Evolutionary conservation across 495 filamentous ascomycete species (phyloP).

Genomic region (Aspergillus diversus): DNA sequence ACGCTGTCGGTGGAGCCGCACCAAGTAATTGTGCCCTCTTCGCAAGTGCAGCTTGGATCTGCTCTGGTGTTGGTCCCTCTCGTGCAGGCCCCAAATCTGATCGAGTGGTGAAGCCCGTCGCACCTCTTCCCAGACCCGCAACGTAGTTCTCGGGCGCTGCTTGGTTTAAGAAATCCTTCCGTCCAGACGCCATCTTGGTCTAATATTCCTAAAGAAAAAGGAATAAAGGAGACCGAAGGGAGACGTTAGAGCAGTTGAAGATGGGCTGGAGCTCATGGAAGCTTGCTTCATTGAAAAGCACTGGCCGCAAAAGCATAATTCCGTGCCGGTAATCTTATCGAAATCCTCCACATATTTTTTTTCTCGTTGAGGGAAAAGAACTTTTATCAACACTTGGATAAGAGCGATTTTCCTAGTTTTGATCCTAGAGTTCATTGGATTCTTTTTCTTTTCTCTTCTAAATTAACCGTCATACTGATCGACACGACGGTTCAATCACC

Average conservation of each 20-base stretch:
- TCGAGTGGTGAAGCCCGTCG: constrained; percentile 96
- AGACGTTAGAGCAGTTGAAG: background rate
- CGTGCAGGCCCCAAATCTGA: constrained; percentile 95
- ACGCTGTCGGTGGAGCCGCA: constrained; percentile 75
- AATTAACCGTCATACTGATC: background rate
- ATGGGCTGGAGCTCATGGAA: background rate
- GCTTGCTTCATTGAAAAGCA: constrained; percentile 6
- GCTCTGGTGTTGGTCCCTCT: constrained; percentile 95
- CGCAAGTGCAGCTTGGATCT: constrained; percentile 95
- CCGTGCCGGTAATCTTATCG: constrained; percentile 51
- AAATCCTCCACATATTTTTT: constrained; percentile 18
- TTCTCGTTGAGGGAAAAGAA: background rate
- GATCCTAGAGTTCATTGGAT: no score
- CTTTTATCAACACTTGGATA: no score
- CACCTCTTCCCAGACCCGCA: constrained; percentile 94
- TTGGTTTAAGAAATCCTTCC: constrained; percentile 90
- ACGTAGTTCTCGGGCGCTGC: constrained; percentile 97
- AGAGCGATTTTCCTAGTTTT: no score
- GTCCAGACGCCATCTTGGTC: constrained; percentile 66
- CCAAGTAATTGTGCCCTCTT: constrained; percentile 88
- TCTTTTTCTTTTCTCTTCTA: constrained; percentile 5
- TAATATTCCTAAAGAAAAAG: constrained; percentile 2
- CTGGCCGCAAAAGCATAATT: constrained; percentile 32
- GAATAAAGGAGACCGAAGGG: background rate
- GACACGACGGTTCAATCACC: background rate